Evolutionary conservation across 192 early-diverging fungal genomes (phyloP).

Genomic region (Mortierella hygrophila): DNA sequence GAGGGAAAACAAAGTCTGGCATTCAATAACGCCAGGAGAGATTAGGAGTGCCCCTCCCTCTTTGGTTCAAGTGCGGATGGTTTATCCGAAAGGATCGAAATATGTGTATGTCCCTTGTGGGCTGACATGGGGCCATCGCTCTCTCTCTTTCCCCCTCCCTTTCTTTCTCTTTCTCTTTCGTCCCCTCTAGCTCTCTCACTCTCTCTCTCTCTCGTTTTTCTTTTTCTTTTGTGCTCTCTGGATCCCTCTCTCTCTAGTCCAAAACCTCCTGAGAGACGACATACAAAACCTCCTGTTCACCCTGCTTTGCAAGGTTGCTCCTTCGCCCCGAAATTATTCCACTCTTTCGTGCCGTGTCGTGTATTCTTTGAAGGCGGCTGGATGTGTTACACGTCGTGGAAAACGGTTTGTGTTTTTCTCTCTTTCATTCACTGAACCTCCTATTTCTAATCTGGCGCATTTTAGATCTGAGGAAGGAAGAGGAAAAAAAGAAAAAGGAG

Average conservation of each 20-base stretch:
- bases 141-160: background rate
- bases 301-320: slow-evolving; percentile 1
- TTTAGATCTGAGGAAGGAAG: background rate
- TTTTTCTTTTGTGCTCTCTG: background rate
- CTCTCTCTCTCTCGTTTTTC: background rate
- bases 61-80: background rate
- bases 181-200: background rate
- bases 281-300: slow-evolving; percentile 1
- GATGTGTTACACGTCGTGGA: background rate
- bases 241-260: background rate
- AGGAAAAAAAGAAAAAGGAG: background rate
- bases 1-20: no score
- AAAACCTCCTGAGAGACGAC: background rate
- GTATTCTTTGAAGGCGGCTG: background rate
- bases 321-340: background rate
- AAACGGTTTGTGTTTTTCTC: background rate
- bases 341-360: background rate
- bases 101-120: background rate
- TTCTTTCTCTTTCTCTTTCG: background rate
- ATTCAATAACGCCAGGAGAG: no score
- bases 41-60: no score
- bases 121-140: background rate
- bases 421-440: background rate
- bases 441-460: slow-evolving; percentile 9
- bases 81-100: slow-evolving; percentile 5